A percentile compares a stretch with the other conserved stretches of the same genome.
These are phyloP conservation scores for Botrytis paeoniae DNA, from an alignment of 2,329 filamentous ascomycete genomes.

Conservation along the genomic window DNA sequence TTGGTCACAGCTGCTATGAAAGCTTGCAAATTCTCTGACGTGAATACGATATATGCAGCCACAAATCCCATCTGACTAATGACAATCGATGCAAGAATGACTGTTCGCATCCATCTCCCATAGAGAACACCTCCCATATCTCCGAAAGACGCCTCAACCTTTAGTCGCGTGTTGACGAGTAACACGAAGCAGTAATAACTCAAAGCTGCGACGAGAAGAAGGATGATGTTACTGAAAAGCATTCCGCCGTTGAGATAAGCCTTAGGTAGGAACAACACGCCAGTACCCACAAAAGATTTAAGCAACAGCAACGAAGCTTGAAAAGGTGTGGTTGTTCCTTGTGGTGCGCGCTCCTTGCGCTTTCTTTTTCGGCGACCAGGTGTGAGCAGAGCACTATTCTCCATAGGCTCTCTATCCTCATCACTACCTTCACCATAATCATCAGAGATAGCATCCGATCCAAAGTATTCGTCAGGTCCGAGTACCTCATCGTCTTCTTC, in stretches of 20 bases:
- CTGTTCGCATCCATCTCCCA: constrained; percentile 80
- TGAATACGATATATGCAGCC: constrained; percentile 94
- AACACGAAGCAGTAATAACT: constrained; percentile 98
- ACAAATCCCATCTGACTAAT: constrained; percentile 95
- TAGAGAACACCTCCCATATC: constrained; percentile 93
- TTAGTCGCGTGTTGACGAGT: constrained; percentile 80
- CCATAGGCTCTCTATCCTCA: constrained; percentile 75
- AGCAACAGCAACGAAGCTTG: constrained; percentile 82
- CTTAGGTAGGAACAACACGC: constrained; percentile 86
- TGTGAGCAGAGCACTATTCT: constrained; percentile 80
- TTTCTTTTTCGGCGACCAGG: constrained; percentile 70
- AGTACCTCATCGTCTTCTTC: constrained; percentile 94
- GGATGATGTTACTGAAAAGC: constrained; percentile 89
- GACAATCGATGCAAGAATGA: constrained; percentile 90
- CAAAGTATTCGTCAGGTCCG: constrained; percentile 86
- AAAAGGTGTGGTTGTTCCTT: constrained; percentile 73
- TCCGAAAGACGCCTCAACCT: constrained; percentile 90
- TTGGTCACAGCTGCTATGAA: constrained; percentile 90
- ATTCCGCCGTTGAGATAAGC: constrained; percentile 96
- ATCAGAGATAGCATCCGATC: constrained; percentile 66
- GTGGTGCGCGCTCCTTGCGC: constrained; percentile 70
- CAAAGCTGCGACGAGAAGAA: constrained; percentile 78
- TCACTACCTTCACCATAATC: constrained; percentile 55
- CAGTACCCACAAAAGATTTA: constrained; percentile 97
- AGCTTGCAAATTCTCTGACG: constrained; percentile 90